Evolutionary conservation across 192 early-diverging fungal species (phyloP), one percentile per base, ranked within the genome.

Genomic region (Pilaira anomala): DNA sequence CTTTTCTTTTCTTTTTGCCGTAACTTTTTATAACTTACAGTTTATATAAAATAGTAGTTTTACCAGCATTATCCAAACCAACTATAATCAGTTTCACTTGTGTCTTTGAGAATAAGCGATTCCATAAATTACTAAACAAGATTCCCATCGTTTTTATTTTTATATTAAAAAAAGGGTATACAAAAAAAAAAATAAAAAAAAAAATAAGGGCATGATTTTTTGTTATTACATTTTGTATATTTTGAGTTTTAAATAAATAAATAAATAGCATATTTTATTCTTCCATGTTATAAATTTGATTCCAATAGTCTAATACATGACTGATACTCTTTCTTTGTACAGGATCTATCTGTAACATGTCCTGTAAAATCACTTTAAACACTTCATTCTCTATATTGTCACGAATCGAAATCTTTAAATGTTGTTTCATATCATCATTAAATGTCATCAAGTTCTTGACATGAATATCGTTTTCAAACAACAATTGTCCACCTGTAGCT

Each of bases 51-150:
- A 84, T 74, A 9, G 87, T 88, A 0, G 87, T 88, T 65, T 88
- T 88, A 16, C 74, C 74, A 8, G 74, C 74, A 67, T 76, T 76
- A 33, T 88, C 87, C 41, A 88, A 60, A 12, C 87, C 87, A 24
- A 88, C 86, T 42, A 88, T 83, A 8, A 88, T 79, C 49, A 88
- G 86, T 72, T 88, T 88, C 48, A 86, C 79, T 55, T 88, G 82
- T 24, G 83, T 74, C 61, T 85, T 74, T 50, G 77, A 80, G 60
- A 83, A 82, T 5, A 87, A 67, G 51, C 70, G 76, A 18, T 76
- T 72, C 84, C 84, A 87, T 33, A 87, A 71, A 56, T 76, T 80
- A 40, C 78, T 79, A 60, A 87, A 64, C 21, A 83, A 45, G n/a
- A 86, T 68, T 11, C 85, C 85, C 85, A 82, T 82, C 2, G 33